Conservation (phyloP, 2,329 filamentous ascomycete genomes). For the Colletotrichum eremochloae region DNA sequence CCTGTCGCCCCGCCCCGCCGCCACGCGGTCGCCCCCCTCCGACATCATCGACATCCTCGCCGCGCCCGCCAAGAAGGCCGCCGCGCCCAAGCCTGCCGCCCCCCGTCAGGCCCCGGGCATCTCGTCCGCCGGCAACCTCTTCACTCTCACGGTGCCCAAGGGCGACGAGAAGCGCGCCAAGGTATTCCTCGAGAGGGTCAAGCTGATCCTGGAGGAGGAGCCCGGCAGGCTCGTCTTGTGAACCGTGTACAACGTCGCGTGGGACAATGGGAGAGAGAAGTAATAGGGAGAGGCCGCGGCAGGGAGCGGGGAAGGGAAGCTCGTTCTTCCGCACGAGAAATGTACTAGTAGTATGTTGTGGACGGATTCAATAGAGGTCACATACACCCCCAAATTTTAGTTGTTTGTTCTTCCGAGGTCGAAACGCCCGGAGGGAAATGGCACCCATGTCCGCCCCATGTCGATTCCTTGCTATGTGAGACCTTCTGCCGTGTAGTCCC, state of each 20-base stretch:
- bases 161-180: slow-evolving; percentile 85
- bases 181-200: slow-evolving; percentile 88
- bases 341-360: slow-evolving; percentile 41
- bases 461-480: not conserved
- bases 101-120: slow-evolving; percentile 56
- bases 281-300: slow-evolving; percentile 30
- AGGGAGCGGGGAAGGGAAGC: not conserved
- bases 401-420: not conserved
- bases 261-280: slow-evolving; percentile 1
- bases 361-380: slow-evolving; percentile 35
- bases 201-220: slow-evolving; percentile 84
- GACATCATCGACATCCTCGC: slow-evolving; percentile 90
- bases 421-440: not conserved
- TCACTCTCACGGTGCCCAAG: slow-evolving; percentile 83
- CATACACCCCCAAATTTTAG: slow-evolving; percentile 14
- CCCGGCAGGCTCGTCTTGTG: slow-evolving; percentile 80
- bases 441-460: not conserved
- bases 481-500: not conserved
- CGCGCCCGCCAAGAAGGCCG: slow-evolving; percentile 51
- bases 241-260: slow-evolving; percentile 44
- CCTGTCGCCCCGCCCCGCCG: slow-evolving; percentile 49
- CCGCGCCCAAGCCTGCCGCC: slow-evolving; percentile 45
- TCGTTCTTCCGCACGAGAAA: slow-evolving; percentile 12
- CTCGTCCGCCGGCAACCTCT: slow-evolving; percentile 77
- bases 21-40: slow-evolving; percentile 52